A percentile compares a stretch with the other conserved stretches of the same genome.
Evolutionary conservation across 257 asterid species (phyloP).

Genomic region (Solanum clarkiae): DNA sequence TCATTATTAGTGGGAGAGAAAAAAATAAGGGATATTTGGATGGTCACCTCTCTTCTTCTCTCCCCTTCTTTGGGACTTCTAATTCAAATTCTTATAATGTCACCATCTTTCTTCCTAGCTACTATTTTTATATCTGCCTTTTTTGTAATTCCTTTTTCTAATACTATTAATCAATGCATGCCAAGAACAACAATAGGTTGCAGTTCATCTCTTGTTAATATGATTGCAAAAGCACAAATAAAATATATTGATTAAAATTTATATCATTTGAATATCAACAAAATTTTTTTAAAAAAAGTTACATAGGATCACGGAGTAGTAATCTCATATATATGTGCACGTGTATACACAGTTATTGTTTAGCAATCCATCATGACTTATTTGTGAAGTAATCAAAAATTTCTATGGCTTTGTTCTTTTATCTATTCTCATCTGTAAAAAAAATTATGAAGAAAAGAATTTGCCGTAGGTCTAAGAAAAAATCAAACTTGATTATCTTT

Average conservation of each 20-base stretch:
- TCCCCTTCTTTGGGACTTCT: background rate
- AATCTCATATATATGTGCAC: background rate
- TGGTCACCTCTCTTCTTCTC: slow-evolving; percentile 8
- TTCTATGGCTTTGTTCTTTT: background rate
- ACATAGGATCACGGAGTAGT: background rate
- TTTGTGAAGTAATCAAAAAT: background rate
- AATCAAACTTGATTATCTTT: background rate
- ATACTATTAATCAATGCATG: background rate
- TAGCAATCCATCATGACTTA: background rate
- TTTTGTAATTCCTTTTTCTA: background rate
- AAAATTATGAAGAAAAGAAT: background rate
- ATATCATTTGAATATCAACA: background rate
- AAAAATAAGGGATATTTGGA: slow-evolving; percentile 27
- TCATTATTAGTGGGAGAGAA: slow-evolving; percentile 31
- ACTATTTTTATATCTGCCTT: background rate
- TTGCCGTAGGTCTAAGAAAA: background rate
- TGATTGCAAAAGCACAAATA: background rate
- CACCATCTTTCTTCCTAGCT: background rate
- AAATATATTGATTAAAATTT: background rate
- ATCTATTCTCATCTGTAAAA: background rate
- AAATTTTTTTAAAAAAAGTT: too few species aligned
- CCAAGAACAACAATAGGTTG: background rate
- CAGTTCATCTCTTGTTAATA: background rate
- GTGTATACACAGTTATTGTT: background rate
- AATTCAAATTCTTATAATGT: background rate